These are phyloP conservation scores for Rhizopus sp. DNA, from an alignment of 371 early-diverging fungal species.

Conservation along the genomic window DNA sequence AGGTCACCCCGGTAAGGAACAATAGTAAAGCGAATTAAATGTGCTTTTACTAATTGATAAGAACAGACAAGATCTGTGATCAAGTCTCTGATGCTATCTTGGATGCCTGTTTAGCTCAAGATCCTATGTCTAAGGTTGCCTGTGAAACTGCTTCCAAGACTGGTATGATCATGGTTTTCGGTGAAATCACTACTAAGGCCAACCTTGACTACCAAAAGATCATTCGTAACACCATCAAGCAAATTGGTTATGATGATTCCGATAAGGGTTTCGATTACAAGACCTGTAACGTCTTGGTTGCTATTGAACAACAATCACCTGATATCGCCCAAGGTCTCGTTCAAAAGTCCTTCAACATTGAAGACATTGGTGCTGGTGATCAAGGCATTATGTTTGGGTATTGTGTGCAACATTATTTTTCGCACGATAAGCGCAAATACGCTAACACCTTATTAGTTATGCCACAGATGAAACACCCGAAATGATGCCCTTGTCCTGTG, in stretches of 20 bases:
- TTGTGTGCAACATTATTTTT: neutral
- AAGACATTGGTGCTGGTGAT: constrained; percentile 99
- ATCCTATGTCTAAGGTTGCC: constrained; percentile 98
- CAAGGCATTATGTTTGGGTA: constrained; percentile 96
- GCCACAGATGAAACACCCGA: constrained; percentile 99
- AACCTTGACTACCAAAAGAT: constrained; percentile 97
- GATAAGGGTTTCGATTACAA: constrained; percentile 99
- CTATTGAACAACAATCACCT: constrained; percentile 99
- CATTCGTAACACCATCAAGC: constrained; percentile 95
- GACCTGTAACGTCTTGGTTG: constrained; percentile 98
- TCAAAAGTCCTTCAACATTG: constrained; percentile 86
- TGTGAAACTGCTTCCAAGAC: constrained; percentile 99
- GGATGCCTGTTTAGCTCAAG: constrained; percentile 96
- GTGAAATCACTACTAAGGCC: constrained; percentile 99
- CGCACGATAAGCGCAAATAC: neutral
- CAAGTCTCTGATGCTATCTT: constrained; percentile 98
- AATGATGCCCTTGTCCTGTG: constrained; percentile 97
- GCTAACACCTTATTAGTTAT: constrained; percentile 44
- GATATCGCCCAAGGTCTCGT: constrained; percentile 98
- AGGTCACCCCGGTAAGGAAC: constrained; percentile 93
- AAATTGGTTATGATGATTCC: constrained; percentile 98
- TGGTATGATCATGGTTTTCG: constrained; percentile 99
- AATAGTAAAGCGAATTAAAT: neutral
- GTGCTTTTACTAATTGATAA: neutral
- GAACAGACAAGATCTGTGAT: constrained; percentile 98